Evolutionary conservation across 2,329 filamentous ascomycete genomes (phyloP), one percentile per base, ranked within the genome.

Genomic region (Westerdykella aurantiaca): DNA sequence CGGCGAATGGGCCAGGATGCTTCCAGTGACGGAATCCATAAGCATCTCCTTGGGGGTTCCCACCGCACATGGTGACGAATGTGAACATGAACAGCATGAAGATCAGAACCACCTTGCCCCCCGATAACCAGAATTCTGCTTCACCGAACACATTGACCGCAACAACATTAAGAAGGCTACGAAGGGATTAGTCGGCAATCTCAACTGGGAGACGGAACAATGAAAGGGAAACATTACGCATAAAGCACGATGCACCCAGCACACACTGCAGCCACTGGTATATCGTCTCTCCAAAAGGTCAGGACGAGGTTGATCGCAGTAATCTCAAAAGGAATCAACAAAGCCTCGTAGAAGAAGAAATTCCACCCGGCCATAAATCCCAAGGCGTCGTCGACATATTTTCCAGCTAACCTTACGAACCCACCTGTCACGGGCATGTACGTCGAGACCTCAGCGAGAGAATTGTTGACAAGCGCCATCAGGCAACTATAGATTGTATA

Each of bases 341-440:
- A 44, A 2, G 72, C 68, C 51, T 78, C 73, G 49, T 75, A 75
- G 41, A 77, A 64, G 50, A 75, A 75, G 52, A 77, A 71, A 43
- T 75, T 76, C 71, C 71, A 74, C 29, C 34, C 37, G 53, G 65
- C 70, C 60, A 73, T 74, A 55, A 84, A 83, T 29, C 80, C 80
- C 16, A 80, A 70, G 9, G 81, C 73, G n/a, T 83, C 80, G 59
- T 85, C 81, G 9, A 80, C 78, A 77, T 80, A 85, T 52, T 80
- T 71, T 22, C 80, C 80, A 4, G 80, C 80, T 55, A 83, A 72
- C 47, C 81, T 79, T 50, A 85, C 76, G 58, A 83, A 84, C 2
- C 78, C 78, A 49, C 81, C 80, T 34, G 73, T 75, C 38, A 85
- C 74, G 18, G 82, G 81, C 72, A 81, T 80, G 49, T 76, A 77